phyloP scores from a whole-genome alignment of 2,329 filamentous ascomycete species.

The Ascomycota sp. region DNA sequence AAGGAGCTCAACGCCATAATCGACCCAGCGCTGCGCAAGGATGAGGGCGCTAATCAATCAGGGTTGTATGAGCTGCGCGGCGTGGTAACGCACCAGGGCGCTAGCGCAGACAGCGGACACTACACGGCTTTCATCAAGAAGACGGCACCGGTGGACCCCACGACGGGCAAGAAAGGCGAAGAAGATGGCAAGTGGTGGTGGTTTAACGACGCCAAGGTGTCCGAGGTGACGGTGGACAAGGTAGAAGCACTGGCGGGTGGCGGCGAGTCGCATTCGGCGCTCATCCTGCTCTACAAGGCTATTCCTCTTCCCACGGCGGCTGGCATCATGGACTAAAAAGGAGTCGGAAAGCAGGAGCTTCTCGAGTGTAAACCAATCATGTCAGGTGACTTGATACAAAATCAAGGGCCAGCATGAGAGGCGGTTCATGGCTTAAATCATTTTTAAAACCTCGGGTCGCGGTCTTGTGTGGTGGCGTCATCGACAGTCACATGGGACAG shows the following conservation, averaged over 20 bases:
- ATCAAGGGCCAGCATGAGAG: too few species aligned
- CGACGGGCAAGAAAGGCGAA: conserved; percentile 55
- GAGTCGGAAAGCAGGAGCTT: too few species aligned
- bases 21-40: conserved; percentile 49
- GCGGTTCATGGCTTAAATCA: too few species aligned
- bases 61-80: conserved; percentile 88
- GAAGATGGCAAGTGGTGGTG: conserved; percentile 98
- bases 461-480: too few species aligned
- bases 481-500: too few species aligned
- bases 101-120: conserved; percentile 90
- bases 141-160: conserved; percentile 47
- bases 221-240: conserved; percentile 78
- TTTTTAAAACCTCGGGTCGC: too few species aligned
- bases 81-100: conserved; percentile 89
- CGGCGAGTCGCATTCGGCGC: conserved; percentile 66
- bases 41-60: conserved; percentile 77
- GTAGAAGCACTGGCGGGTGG: conserved; percentile 80
- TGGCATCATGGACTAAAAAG: conserved; percentile 13
- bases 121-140: conserved; percentile 99
- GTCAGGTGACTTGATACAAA: too few species aligned
- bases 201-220: conserved; percentile 98
- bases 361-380: too few species aligned
- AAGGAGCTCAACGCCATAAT: conserved; percentile 71
- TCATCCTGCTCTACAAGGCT: conserved; percentile 61
- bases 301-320: conserved; percentile 45